These are phyloP conservation scores for Backusella mclennaniae DNA, from an alignment of 192 early-diverging fungal genomes.

Conservation along the genomic window DNA sequence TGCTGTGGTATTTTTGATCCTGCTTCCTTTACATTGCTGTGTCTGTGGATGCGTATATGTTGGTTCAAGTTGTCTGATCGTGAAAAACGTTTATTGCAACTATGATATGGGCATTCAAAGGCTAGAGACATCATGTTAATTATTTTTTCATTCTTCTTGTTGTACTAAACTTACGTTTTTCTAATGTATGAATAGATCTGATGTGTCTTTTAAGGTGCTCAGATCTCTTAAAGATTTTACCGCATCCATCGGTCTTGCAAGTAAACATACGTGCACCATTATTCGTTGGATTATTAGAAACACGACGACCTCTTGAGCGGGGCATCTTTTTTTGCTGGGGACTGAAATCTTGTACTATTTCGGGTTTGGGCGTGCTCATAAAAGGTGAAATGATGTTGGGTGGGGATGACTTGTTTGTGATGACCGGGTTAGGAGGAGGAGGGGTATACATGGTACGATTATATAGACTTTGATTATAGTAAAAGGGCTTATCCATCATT, in stretches of 20 bases:
- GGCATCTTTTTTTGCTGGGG: not conserved
- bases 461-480: not conserved
- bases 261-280: conserved; percentile 43
- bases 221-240: conserved; percentile 55
- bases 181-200: conserved; percentile 56
- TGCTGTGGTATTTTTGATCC: not conserved
- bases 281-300: conserved; percentile 41
- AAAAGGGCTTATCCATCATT: not conserved
- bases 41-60: conserved; percentile 58
- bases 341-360: not conserved
- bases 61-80: conserved; percentile 58
- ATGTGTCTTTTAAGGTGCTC: conserved; percentile 60
- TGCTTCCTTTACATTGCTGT: conserved; percentile 21
- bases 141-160: not conserved
- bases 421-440: not conserved
- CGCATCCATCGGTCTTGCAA: conserved; percentile 52
- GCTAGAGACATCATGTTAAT: conserved; percentile 16
- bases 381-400: not conserved
- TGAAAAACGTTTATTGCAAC: conserved; percentile 56
- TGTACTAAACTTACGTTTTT: conserved; percentile 52
- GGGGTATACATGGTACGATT: not conserved
- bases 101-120: conserved; percentile 49
- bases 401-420: not conserved
- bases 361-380: not conserved
- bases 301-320: conserved; percentile 46